phyloP scores from a whole-genome alignment of 495 filamentous ascomycete species.

The Trichoderma gamsii region DNA sequence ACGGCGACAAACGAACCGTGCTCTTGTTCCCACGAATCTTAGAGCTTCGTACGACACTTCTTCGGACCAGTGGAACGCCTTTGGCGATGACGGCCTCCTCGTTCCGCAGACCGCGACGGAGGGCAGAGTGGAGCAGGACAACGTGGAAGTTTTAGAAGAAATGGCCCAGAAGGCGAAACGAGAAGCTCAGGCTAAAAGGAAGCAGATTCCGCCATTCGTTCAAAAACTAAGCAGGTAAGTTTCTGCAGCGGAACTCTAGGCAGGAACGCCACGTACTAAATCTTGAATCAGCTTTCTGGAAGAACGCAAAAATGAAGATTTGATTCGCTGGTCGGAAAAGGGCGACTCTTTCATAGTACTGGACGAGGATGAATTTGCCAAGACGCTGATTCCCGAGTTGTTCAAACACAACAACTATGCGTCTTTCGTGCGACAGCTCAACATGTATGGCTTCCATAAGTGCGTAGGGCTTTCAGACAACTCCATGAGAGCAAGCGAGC shows the following conservation, averaged over 20 bases:
- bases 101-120: constrained; percentile 30
- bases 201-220: constrained; percentile 95
- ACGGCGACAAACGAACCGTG: constrained; percentile 57
- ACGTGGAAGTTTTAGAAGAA: constrained; percentile 68
- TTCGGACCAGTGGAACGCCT: constrained; percentile 41
- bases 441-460: constrained; percentile 99
- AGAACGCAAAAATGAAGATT: constrained; percentile 79
- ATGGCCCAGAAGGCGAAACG: constrained; percentile 69
- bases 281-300: constrained; percentile 70
- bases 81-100: constrained; percentile 42
- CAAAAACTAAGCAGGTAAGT: constrained; percentile 95
- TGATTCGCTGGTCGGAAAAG: constrained; percentile 96
- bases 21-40: constrained; percentile 45
- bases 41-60: constrained; percentile 38
- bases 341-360: constrained; percentile 95
- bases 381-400: constrained; percentile 87
- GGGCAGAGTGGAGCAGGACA: constrained; percentile 55
- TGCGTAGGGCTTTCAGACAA: constrained; percentile 95
- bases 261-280: neutral
- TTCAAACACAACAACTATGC: constrained; percentile 99
- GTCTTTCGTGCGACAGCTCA: constrained; percentile 95
- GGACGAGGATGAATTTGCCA: constrained; percentile 99
- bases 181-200: constrained; percentile 77
- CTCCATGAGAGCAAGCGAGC: constrained; percentile 93
- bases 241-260: neutral